Evolutionary conservation across 78 protist genomes (phyloP).

Genomic region (Polysphondylium violaceum): DNA sequence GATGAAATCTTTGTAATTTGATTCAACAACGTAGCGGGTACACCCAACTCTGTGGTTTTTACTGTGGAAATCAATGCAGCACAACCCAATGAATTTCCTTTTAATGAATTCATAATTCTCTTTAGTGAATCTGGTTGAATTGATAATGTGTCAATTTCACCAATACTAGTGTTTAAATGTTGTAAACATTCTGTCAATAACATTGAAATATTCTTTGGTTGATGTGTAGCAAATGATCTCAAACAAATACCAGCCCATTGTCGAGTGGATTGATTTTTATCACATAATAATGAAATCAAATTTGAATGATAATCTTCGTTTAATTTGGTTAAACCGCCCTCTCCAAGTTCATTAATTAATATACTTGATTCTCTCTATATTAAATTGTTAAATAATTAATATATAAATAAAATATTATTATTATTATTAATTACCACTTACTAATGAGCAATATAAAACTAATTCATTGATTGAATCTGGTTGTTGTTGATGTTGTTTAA

Average conservation of each 20-base stretch:
- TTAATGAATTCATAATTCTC: conserved; percentile 57
- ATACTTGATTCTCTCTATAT: conserved; percentile 10
- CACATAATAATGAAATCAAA: conserved; percentile 19
- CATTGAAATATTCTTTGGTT: conserved; percentile 35
- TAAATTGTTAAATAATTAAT: too few relatives aligned
- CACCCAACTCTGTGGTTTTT: conserved; percentile 47
- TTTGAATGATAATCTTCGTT: conserved; percentile 12
- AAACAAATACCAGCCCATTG: conserved; percentile 46
- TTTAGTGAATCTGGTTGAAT: conserved; percentile 65
- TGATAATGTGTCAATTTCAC: conserved; percentile 45
- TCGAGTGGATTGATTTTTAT: conserved; percentile 52
- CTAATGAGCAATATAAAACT: conserved; percentile 28
- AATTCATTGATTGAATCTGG: conserved; percentile 30
- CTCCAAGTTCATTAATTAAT: conserved; percentile 56
- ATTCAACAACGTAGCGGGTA: conserved; percentile 35
- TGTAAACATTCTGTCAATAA: conserved; percentile 16
- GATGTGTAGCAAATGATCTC: conserved; percentile 47
- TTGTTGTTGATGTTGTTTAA: background rate
- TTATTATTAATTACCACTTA: too few relatives aligned
- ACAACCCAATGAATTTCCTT: conserved; percentile 60
- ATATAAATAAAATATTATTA: too few relatives aligned
- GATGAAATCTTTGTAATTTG: conserved; percentile 54
- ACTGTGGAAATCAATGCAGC: conserved; percentile 40
- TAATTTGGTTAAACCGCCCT: conserved; percentile 32
- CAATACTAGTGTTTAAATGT: conserved; percentile 15